Percentiles rank a stretch among this genome's conserved stretches.
Evolutionary conservation across 495 filamentous ascomycete genomes (phyloP).

Genomic region (Saxophila tyrrhenica): DNA sequence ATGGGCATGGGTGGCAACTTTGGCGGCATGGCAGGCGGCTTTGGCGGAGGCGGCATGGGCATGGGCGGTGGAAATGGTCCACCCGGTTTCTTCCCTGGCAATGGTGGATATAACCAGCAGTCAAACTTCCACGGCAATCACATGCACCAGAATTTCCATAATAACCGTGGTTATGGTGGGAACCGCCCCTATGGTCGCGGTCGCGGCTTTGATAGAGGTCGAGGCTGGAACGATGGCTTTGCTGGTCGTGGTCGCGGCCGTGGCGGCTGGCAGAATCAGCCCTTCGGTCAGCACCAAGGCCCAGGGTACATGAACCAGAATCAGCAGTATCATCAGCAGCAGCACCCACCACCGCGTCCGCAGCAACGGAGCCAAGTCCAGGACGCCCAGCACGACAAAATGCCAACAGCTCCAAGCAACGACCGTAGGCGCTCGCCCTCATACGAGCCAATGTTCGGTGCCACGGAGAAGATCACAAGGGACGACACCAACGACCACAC

Average conservation of each 20-base stretch:
- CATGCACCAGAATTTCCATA: constrained; percentile 12
- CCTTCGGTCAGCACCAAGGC: constrained; percentile 1
- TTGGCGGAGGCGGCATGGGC: constrained; percentile 34
- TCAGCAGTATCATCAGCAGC: constrained; percentile 4
- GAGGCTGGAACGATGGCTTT: constrained; percentile 6
- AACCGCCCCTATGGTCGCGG: constrained; percentile 9
- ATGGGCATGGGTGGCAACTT: constrained; percentile 44
- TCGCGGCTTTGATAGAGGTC: constrained; percentile 6
- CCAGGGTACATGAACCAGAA: constrained; percentile 5
- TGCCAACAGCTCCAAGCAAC: too few relatives aligned
- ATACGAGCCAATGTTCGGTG: neutral
- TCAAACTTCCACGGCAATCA: constrained; percentile 18
- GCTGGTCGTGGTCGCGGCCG: constrained; percentile 5
- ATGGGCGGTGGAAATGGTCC: constrained; percentile 10
- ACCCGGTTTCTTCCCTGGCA: constrained; percentile 14
- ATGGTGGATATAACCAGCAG: constrained; percentile 19
- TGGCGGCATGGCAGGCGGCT: constrained; percentile 12
- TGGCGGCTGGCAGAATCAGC: constrained; percentile 10
- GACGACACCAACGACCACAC: neutral
- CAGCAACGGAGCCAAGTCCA: too few relatives aligned
- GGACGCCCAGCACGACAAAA: too few relatives aligned
- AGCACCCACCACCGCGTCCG: neutral
- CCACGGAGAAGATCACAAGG: neutral
- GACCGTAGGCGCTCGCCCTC: neutral
- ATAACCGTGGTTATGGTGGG: constrained; percentile 19